phyloP scores from a whole-genome alignment of 768 basidiomycete species.

The Amanita muscaria region DNA sequence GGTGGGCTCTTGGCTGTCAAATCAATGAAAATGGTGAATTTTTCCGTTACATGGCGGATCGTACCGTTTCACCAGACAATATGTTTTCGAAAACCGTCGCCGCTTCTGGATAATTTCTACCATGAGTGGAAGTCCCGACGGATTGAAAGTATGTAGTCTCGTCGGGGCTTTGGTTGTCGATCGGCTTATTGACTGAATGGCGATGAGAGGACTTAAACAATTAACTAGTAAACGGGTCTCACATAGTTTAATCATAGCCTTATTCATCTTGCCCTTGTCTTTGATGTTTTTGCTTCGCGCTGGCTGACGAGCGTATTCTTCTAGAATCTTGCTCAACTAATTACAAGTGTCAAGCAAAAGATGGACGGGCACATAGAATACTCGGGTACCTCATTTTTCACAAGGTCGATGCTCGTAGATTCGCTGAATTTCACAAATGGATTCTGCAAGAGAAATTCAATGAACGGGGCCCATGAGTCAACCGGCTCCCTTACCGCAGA shows the following conservation, averaged over 20 bases:
- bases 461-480: too few relatives aligned
- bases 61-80: neutral
- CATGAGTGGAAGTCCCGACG: too few relatives aligned
- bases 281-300: neutral
- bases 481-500: too few relatives aligned
- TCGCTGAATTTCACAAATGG: too few relatives aligned
- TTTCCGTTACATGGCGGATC: neutral
- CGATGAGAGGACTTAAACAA: neutral
- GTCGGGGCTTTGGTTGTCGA: neutral
- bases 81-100: too few relatives aligned
- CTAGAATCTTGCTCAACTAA: neutral
- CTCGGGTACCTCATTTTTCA: too few relatives aligned
- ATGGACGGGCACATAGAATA: too few relatives aligned
- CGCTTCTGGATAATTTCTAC: too few relatives aligned
- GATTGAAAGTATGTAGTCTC: neutral
- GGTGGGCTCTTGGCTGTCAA: conserved; percentile 6
- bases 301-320: neutral
- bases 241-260: conserved; percentile 12
- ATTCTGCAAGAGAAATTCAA: too few relatives aligned
- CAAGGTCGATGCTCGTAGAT: too few relatives aligned
- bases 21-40: neutral
- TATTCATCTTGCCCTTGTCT: conserved; percentile 10
- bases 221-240: neutral
- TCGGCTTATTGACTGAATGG: neutral
- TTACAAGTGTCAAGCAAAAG: too few relatives aligned